Base-by-base conservation (phyloP, 257 asterid species). In the Jacaranda mimosifolia region DNA sequence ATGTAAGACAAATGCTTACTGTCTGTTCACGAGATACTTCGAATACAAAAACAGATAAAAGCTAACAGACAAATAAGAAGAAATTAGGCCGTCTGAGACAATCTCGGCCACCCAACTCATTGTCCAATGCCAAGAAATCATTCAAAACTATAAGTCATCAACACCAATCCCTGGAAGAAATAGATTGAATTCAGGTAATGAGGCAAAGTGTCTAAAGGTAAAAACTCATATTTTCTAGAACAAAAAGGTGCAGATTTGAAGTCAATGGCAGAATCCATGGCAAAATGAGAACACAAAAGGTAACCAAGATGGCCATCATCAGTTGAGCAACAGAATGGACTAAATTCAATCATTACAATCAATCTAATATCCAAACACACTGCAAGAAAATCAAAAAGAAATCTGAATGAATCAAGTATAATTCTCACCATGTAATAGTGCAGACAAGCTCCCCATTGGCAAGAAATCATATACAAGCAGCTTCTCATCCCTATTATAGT, bases 381-480 rank as follows among this genome's bases (percentile, higher is more conserved):
- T 5, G 42, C 62, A 10, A 32, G 45, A 9, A 43, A 68, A 58
- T 46, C 5, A 62, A 53, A 19, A 63, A 17, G 62, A 65, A 18
- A 77, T 11, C 59, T 18, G 63, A 63, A 46, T 19, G 43, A 51
- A 77, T 15, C 9, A 21, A 57, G 13, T 46, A 35, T 1, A 17
- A 58, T 49, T 26, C 86, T 75, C 42, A 95, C 99, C 98, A 80
- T 95, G 97, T 81, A 95, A 86, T 70, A 95, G 89, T 9, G 98
- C 91, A 85, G 99, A 93, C 65, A 95, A 83, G 91, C 99, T 95
- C 18, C 97, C 97, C 89, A 90, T 82, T 0, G 93, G 85, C 86
- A 95, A 35, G 75, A 89, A 95, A 73, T 95, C 97, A 67, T 82
- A 95, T 4, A 95, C 97, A 9, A 95, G 96, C 68, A 95, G 90